Percentiles rank a stretch among this genome's conserved stretches.
Evolutionary conservation across 306 rosid genomes (phyloP).

Genomic region (Cajanus cajan): DNA sequence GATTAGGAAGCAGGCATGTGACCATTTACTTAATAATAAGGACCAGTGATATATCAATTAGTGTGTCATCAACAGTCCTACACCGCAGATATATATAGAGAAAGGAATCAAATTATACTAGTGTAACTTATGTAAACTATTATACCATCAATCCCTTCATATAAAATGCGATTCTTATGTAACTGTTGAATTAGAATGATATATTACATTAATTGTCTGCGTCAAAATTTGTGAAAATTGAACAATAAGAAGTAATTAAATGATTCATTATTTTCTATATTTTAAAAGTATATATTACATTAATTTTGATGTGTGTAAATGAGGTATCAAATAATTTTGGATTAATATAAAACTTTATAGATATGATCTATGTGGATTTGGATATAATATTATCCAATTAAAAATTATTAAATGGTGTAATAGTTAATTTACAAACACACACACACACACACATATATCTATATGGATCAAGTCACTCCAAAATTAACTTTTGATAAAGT

Average conservation of each 20-base stretch:
- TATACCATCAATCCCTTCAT: not conserved
- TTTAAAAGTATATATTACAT: not conserved
- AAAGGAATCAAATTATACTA: not conserved
- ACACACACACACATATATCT: too few relatives aligned
- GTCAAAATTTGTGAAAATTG: not conserved
- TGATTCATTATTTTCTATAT: not conserved
- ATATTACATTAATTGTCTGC: not conserved
- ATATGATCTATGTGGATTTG: not conserved
- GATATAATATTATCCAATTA: too few relatives aligned
- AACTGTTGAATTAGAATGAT: not conserved
- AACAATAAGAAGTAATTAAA: not conserved
- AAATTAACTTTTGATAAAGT: too few relatives aligned
- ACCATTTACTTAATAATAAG: not conserved
- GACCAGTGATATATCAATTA: not conserved
- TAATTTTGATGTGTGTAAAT: not conserved
- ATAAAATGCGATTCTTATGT: not conserved
- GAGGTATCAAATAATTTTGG: not conserved
- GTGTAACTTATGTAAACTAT: not conserved
- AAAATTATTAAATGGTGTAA: too few relatives aligned
- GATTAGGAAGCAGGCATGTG: not conserved
- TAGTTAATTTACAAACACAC: too few relatives aligned
- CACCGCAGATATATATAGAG: not conserved
- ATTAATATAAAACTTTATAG: not conserved
- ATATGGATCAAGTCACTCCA: too few relatives aligned
- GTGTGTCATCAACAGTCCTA: too few relatives aligned